phyloP scores from a whole-genome alignment of 345 rosid genomes.

The Viola odorata region DNA sequence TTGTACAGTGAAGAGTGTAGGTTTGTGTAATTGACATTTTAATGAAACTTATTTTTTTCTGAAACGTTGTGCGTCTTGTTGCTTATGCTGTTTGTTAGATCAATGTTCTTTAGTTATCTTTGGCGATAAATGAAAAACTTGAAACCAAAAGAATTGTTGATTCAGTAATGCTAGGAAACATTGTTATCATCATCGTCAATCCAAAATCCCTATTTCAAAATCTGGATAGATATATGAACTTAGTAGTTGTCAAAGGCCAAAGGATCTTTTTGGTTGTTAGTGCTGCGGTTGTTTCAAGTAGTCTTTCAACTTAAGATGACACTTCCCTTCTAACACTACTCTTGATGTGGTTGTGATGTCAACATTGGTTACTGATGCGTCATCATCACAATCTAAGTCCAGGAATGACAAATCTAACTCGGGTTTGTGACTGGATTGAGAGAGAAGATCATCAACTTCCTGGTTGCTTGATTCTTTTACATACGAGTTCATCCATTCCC shows the following conservation, averaged over 20 bases:
- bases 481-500: constrained; percentile 15
- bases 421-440: background rate
- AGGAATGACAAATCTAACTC: background rate
- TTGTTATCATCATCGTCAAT: too few relatives aligned
- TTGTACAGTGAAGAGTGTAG: background rate
- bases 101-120: too few relatives aligned
- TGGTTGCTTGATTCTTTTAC: background rate
- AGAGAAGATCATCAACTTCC: constrained; percentile 5
- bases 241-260: too few relatives aligned
- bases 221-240: too few relatives aligned
- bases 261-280: background rate
- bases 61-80: too few relatives aligned
- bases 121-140: too few relatives aligned
- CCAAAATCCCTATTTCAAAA: too few relatives aligned
- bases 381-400: background rate
- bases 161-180: too few relatives aligned
- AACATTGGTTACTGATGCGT: background rate
- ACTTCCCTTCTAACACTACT: background rate
- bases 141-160: too few relatives aligned
- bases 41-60: too few relatives aligned
- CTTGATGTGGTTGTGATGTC: background rate
- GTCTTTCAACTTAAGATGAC: constrained; percentile 16
- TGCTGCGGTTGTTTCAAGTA: constrained; percentile 20
- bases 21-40: too few relatives aligned
- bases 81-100: too few relatives aligned